A percentile compares a stretch with the other conserved stretches of the same genome.
These are phyloP conservation scores for Mucor piriformis DNA, from an alignment of 371 early-diverging fungal genomes.

Conservation along the genomic window DNA sequence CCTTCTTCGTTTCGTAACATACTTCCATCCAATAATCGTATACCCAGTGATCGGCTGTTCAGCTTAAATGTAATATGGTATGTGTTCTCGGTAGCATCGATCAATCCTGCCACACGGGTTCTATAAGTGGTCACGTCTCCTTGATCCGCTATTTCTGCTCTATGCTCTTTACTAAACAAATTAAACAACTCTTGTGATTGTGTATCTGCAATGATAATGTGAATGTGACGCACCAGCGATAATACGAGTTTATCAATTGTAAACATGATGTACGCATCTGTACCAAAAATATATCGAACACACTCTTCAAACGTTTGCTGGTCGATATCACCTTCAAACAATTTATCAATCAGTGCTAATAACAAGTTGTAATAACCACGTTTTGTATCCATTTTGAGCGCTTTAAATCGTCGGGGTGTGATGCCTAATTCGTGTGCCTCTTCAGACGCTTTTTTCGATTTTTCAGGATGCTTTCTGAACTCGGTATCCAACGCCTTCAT, in stretches of 20 bases:
- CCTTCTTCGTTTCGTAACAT: constrained; percentile 26
- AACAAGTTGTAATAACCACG: constrained; percentile 73
- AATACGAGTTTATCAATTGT: constrained; percentile 76
- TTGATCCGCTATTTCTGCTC: constrained; percentile 18
- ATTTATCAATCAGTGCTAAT: constrained; percentile 68
- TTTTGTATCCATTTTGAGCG: constrained; percentile 26
- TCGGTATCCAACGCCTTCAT: constrained; percentile 76
- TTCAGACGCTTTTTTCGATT: constrained; percentile 58
- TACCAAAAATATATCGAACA: constrained; percentile 82
- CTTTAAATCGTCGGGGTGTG: constrained; percentile 23
- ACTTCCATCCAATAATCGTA: constrained; percentile 77
- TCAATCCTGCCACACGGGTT: constrained; percentile 22
- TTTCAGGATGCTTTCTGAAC: constrained; percentile 59
- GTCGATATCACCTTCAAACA: constrained; percentile 83
- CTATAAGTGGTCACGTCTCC: constrained; percentile 52
- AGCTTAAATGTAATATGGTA: constrained; percentile 76
- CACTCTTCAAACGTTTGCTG: constrained; percentile 87
- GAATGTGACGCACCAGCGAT: constrained; percentile 28
- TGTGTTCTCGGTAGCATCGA: constrained; percentile 72
- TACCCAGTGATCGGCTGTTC: constrained; percentile 68
- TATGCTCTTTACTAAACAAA: constrained; percentile 22
- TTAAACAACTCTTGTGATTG: constrained; percentile 26
- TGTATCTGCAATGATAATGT: constrained; percentile 28
- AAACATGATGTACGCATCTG: constrained; percentile 81
- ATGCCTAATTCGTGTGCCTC: constrained; percentile 83